Conservation (phyloP, 768 basidiomycete genomes). For the Phlebiopsis flavidoalba region DNA sequence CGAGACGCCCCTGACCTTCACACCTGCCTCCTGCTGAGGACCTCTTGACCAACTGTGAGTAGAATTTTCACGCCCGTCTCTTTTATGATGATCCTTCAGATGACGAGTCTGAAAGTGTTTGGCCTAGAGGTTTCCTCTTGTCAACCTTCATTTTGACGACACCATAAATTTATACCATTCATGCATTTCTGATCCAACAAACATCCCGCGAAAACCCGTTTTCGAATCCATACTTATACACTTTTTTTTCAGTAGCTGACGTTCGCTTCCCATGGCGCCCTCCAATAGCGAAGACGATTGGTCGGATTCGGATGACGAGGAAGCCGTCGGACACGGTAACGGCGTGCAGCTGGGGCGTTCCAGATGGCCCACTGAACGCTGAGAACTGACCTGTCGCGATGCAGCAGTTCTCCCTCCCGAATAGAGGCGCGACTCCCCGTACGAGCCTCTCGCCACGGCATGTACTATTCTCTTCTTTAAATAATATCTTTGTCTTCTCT, state of each 20-base stretch:
- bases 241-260: background rate
- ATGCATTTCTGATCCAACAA: slow-evolving; percentile 76
- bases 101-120: slow-evolving; percentile 80
- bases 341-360: slow-evolving; percentile 71
- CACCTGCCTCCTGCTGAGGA: background rate
- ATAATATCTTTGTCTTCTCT: slow-evolving; percentile 24
- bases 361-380: slow-evolving; percentile 64
- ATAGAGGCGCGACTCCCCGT: slow-evolving; percentile 90
- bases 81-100: slow-evolving; percentile 51
- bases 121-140: slow-evolving; percentile 58
- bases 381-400: slow-evolving; percentile 59
- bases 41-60: background rate
- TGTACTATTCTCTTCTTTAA: slow-evolving; percentile 37
- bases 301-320: slow-evolving; percentile 82
- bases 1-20: background rate
- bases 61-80: background rate
- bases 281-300: slow-evolving; percentile 52
- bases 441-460: slow-evolving; percentile 54
- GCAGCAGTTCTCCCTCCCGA: slow-evolving; percentile 83
- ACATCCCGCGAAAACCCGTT: slow-evolving; percentile 16
- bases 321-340: slow-evolving; percentile 65
- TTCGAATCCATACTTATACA: slow-evolving; percentile 11
- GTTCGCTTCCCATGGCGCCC: slow-evolving; percentile 34
- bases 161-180: slow-evolving; percentile 72
- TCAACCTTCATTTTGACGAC: slow-evolving; percentile 56